Percentiles rank a stretch among this genome's conserved stretches.
phyloP scores from a whole-genome alignment of 768 basidiomycete genomes.

The Amanita exitialis region DNA sequence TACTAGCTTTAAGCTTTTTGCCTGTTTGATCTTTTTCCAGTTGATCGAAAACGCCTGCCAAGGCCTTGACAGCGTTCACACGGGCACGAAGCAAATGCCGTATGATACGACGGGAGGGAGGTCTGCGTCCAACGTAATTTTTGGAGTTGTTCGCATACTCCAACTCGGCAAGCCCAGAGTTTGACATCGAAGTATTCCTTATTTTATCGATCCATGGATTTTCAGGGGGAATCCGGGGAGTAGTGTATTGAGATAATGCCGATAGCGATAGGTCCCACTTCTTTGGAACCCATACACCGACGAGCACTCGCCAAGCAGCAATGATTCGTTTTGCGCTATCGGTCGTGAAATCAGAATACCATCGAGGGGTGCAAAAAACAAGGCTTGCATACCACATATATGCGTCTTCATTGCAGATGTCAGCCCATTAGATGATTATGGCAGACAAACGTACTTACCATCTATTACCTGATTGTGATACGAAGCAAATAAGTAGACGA shows the following conservation, averaged over 20 bases:
- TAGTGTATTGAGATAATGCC: constrained; percentile 67
- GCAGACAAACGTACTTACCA: constrained; percentile 30
- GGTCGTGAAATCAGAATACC: constrained; percentile 4
- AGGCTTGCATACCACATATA: constrained; percentile 59
- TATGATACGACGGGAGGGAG: constrained; percentile 76
- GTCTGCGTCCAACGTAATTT: constrained; percentile 28
- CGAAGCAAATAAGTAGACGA: constrained; percentile 68
- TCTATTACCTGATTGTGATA: constrained; percentile 87
- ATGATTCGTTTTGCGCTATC: constrained; percentile 79
- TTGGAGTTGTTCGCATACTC: constrained; percentile 17
- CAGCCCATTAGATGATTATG: constrained; percentile 6
- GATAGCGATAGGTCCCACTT: constrained; percentile 70
- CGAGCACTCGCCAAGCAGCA: constrained; percentile 93
- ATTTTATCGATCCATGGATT: constrained; percentile 62
- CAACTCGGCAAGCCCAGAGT: not conserved
- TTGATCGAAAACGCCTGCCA: constrained; percentile 64
- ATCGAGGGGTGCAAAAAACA: constrained; percentile 5
- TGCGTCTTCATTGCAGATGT: constrained; percentile 34
- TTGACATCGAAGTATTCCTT: constrained; percentile 9
- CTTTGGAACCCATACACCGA: constrained; percentile 89
- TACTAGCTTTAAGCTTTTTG: constrained; percentile 33
- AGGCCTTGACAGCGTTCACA: constrained; percentile 69
- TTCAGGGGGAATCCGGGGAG: constrained; percentile 52
- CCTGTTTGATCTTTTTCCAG: constrained; percentile 32
- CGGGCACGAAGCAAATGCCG: constrained; percentile 84